Conservation (phyloP, 331 rosid genomes). For the Prunus yedoensis region DNA sequence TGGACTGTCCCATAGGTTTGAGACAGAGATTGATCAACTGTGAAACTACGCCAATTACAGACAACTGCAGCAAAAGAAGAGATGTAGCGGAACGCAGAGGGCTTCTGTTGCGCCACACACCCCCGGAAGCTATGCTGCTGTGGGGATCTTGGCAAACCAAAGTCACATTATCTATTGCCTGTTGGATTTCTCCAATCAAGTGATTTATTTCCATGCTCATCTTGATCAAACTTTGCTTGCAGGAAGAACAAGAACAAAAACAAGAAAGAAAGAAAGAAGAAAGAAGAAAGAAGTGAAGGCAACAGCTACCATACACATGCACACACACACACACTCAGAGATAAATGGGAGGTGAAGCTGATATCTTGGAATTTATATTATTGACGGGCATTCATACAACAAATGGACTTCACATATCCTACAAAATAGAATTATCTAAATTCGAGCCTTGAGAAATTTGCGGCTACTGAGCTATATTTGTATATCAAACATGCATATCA, state of each 20-base stretch:
- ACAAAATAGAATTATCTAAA: slow-evolving; percentile 8
- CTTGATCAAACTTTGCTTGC: neutral
- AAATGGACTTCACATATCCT: neutral
- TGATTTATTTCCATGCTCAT: neutral
- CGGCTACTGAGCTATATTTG: neutral
- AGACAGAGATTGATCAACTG: slow-evolving; percentile 36
- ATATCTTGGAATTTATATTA: slow-evolving; percentile 26
- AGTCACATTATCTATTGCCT: slow-evolving; percentile 21
- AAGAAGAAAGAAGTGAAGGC: neutral
- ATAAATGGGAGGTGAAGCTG: slow-evolving; percentile 31
- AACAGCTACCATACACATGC: neutral
- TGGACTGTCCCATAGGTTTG: slow-evolving; percentile 64
- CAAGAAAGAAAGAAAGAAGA: neutral
- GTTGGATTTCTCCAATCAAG: neutral
- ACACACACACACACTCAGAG: neutral
- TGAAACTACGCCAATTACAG: slow-evolving; percentile 35
- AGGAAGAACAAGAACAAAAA: slow-evolving; percentile 3
- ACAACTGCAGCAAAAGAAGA: slow-evolving; percentile 56
- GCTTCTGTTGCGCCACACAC: slow-evolving; percentile 16
- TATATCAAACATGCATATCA: no score
- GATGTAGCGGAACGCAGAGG: slow-evolving; percentile 40
- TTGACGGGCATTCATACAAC: neutral
- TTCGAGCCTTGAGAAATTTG: neutral
- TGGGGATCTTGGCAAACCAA: slow-evolving; percentile 44
- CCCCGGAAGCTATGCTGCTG: neutral